Percentiles rank a stretch among this genome's conserved stretches.
Evolutionary conservation across 208 protist genomes (phyloP).

Genomic region (Trypanosoma cruzi): DNA sequence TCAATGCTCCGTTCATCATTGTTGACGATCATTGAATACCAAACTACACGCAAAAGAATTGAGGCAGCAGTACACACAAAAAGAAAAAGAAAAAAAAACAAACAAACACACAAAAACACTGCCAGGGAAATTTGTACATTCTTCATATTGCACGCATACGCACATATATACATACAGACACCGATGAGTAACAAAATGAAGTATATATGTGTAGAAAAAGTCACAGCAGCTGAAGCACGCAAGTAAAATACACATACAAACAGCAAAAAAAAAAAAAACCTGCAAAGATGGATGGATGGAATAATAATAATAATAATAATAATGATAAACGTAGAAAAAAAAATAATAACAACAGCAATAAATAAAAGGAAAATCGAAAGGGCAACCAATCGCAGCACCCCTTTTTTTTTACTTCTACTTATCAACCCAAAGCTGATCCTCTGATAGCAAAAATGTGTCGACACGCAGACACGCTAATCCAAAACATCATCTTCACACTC

Average conservation of each 20-base stretch:
- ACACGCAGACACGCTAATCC: not conserved
- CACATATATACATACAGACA: not conserved
- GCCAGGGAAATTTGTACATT: not conserved
- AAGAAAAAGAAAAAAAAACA: not conserved
- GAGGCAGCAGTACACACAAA: not conserved
- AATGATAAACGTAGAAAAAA: too few relatives aligned
- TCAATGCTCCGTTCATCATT: slow-evolving; percentile 41
- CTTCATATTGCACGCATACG: not conserved
- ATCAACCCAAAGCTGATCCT: too few relatives aligned
- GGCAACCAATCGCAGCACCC: slow-evolving; percentile 18
- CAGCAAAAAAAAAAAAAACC: slow-evolving; percentile 3
- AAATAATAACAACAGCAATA: slow-evolving; percentile 5
- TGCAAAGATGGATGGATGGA: slow-evolving; percentile 1
- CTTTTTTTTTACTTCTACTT: too few relatives aligned
- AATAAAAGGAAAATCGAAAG: slow-evolving; percentile 11
- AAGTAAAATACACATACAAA: not conserved
- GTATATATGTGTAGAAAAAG: not conserved
- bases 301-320: slow-evolving; percentile 12
- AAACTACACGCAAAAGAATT: not conserved
- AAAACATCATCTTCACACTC: not conserved
- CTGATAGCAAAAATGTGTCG: not conserved
- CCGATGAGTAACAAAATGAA: not conserved
- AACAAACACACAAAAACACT: not conserved
- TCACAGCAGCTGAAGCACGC: not conserved
- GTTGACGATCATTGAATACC: slow-evolving; percentile 28